Evolutionary conservation across 179 eudicot genomes (phyloP).

Genomic region (Spergularia azorica): DNA sequence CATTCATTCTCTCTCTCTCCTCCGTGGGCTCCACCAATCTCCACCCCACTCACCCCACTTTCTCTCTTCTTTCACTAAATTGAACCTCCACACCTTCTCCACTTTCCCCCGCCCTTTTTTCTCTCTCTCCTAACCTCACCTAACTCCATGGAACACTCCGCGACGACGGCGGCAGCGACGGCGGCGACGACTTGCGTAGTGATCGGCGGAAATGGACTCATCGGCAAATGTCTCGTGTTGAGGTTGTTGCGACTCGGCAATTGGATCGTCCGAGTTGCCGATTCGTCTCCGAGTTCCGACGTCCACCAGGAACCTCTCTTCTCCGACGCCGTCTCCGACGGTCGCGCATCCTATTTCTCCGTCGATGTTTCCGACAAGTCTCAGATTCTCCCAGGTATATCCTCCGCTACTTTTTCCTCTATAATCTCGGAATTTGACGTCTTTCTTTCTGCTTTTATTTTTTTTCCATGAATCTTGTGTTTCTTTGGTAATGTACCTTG

Average conservation of each 20-base stretch:
- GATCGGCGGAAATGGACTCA: constrained; percentile 66
- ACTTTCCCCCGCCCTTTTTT: not conserved
- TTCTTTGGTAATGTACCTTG: constrained; percentile 4
- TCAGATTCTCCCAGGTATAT: constrained; percentile 57
- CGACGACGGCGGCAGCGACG: not conserved
- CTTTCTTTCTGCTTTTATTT: not conserved
- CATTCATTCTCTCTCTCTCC: too few species aligned
- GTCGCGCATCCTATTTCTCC: constrained; percentile 53
- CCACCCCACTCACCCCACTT: not conserved
- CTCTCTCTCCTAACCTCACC: not conserved
- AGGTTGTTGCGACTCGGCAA: constrained; percentile 59
- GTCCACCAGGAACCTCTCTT: constrained; percentile 38
- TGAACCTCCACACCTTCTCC: not conserved
- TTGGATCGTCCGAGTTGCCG: constrained; percentile 83
- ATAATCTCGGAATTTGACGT: not conserved
- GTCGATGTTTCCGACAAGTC: constrained; percentile 57
- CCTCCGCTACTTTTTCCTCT: not conserved
- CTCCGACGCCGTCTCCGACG: constrained; percentile 45
- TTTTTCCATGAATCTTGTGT: not conserved
- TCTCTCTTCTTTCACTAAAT: not conserved
- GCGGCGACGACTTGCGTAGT: constrained; percentile 55
- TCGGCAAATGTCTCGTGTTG: constrained; percentile 65
- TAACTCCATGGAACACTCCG: not conserved
- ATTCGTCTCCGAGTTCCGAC: constrained; percentile 38
- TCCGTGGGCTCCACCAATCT: not conserved